Conservation (phyloP, 148 eudicot genomes). For the Heliamphora exappendiculata region DNA sequence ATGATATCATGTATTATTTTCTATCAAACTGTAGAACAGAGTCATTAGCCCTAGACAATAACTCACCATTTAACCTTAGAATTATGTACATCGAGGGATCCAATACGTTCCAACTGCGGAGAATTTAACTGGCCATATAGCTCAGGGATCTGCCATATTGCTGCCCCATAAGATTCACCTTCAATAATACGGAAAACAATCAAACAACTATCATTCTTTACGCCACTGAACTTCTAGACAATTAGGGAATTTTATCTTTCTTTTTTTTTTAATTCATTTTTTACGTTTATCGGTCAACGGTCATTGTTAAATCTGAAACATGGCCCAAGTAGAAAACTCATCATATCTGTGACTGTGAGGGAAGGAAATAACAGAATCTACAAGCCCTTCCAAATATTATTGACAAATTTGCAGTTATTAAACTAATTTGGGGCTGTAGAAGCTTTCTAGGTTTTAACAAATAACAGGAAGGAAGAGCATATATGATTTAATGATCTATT, state of each 20-base stretch:
- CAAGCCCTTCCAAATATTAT: not conserved
- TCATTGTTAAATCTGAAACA: no score
- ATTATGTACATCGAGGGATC: constrained; percentile 69
- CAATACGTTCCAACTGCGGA: constrained; percentile 81
- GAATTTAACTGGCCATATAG: constrained; percentile 88
- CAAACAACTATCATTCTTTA: not conserved
- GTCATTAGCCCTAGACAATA: not conserved
- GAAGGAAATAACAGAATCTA: not conserved
- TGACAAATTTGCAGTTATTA: not conserved
- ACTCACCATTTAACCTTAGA: constrained; percentile 70
- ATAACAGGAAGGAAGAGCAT: not conserved
- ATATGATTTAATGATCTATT: not conserved
- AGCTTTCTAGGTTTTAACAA: not conserved
- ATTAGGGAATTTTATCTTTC: no score
- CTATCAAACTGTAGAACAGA: not conserved
- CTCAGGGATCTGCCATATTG: constrained; percentile 98
- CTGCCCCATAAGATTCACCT: constrained; percentile 96
- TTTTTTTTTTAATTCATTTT: no score
- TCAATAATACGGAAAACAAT: constrained; percentile 16
- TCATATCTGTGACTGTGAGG: no score
- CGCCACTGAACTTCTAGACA: not conserved
- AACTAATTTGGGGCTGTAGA: not conserved
- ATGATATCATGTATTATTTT: no score
- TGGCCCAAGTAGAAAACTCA: no score
- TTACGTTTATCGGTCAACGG: no score